Percentiles rank a stretch among this genome's conserved stretches.
Conservation (phyloP, 2,329 filamentous ascomycete species). For the Botrytis elliptica region DNA sequence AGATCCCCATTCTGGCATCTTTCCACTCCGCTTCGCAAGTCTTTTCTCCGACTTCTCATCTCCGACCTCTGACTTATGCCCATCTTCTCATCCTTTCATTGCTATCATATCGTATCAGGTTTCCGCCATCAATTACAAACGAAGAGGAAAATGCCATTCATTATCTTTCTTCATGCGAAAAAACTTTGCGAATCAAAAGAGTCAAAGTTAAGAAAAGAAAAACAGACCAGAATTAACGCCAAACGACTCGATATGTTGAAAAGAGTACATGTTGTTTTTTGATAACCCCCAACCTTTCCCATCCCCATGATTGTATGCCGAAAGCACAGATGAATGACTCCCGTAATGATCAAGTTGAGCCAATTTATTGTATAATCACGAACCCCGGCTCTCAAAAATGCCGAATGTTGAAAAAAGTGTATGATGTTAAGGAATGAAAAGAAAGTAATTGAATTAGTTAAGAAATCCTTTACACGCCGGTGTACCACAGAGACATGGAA, state of each 20-base stretch:
- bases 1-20: conserved; percentile 1
- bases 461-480: conserved; percentile 98
- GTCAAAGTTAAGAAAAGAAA: conserved; percentile 6
- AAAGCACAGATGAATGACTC: conserved; percentile 7
- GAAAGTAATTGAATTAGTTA: conserved; percentile 68
- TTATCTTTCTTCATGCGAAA: not conserved
- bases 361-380: conserved; percentile 11
- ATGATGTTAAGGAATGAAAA: conserved; percentile 16
- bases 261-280: conserved; percentile 38
- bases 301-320: conserved; percentile 16
- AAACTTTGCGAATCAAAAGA: not conserved
- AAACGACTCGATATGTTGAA: conserved; percentile 36
- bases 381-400: not conserved
- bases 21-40: not conserved
- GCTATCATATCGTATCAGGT: conserved; percentile 1
- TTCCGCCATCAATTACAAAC: not conserved
- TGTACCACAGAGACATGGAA: conserved; percentile 95
- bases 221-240: conserved; percentile 27
- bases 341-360: conserved; percentile 6
- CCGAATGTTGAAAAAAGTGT: conserved; percentile 18
- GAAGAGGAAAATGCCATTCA: not conserved
- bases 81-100: not conserved
- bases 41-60: not conserved
- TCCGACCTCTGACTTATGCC: not conserved
- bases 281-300: conserved; percentile 20